Evolutionary conservation across 148 eudicot genomes (phyloP), one percentile per base, ranked within the genome.

Genomic region (Amaranthus palmeri): DNA sequence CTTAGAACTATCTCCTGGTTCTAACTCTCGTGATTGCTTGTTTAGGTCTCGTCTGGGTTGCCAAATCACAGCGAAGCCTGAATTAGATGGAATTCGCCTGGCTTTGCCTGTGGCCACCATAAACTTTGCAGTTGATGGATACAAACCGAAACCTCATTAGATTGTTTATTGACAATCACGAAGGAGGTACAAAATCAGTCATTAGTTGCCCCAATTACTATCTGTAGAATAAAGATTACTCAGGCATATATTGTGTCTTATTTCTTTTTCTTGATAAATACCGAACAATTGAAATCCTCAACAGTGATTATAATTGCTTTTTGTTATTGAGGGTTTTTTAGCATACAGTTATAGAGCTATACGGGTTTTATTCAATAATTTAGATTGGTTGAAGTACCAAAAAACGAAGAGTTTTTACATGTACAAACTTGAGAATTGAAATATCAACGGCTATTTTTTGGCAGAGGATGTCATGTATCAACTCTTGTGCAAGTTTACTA

Each of bases 1-100:
- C 43, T 47, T 10, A 8, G 50, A 50, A 44, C 11, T 62, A 14
- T 52, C 18, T 56, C 40, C 57, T 11, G 40, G 61, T 56, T 44
- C 57, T 53, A 51, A 5, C 43, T 10, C 59, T 43, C 52, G 9
- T 75, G 51, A 42, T 54, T 45, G 10, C 72, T 75, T 72, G 63
- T 60, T 13, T 88, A 91, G 98, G 83, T 93, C 98, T 68, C 98
- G 97, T 66, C 77, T 93, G 52, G 98, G 98, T 72, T 93, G 98
- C 77, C 98, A 93, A 80, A 83, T 93, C 64, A 71, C 81, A 76
- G 98, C 98, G 11, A 79, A 61, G 62, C 91, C 91, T 11, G 97
- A 93, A 73, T 83, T 93, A 74, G 91, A 91, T 74, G 98, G 97
- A 54, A 79, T 93, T 58, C 97, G 96, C 9, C 75, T 93, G 56